Evolutionary conservation across 2,329 filamentous ascomycete genomes (phyloP).

Genomic region (Aspergillus aculeatus): DNA sequence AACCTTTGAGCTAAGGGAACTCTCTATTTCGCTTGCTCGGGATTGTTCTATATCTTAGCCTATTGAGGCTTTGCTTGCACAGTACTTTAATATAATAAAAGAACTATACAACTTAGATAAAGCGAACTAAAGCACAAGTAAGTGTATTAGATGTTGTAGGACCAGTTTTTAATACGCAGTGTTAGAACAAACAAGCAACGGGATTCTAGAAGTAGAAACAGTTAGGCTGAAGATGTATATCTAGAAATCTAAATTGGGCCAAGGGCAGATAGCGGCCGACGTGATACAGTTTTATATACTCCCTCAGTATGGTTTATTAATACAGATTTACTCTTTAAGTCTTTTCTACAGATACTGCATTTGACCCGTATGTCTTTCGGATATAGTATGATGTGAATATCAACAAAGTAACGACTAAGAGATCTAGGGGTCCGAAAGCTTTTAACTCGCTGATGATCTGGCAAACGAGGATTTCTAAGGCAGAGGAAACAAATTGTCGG

Average conservation of each 20-base stretch:
- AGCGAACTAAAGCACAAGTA: too few species aligned
- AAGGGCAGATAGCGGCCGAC: slow-evolving; percentile 13
- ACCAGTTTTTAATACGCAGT: too few species aligned
- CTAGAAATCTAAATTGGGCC: slow-evolving; percentile 12
- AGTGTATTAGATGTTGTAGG: too few species aligned
- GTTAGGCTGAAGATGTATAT: not conserved
- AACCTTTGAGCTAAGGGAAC: too few species aligned
- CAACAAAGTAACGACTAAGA: slow-evolving; percentile 23
- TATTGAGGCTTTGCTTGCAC: too few species aligned
- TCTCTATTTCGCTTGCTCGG: too few species aligned
- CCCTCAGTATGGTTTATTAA: slow-evolving; percentile 23
- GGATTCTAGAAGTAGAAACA: not conserved
- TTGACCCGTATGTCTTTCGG: slow-evolving; percentile 19
- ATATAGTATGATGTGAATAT: slow-evolving; percentile 20
- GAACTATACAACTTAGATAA: too few species aligned
- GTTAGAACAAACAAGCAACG: not conserved
- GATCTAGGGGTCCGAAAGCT: slow-evolving; percentile 21
- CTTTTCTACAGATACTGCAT: slow-evolving; percentile 19
- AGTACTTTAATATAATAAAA: too few species aligned
- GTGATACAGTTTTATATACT: slow-evolving; percentile 18
- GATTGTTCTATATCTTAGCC: too few species aligned
- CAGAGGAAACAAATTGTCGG: slow-evolving; percentile 25
- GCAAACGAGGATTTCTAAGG: slow-evolving; percentile 17
- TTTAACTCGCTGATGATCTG: slow-evolving; percentile 12
- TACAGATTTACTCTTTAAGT: slow-evolving; percentile 14